Base-by-base conservation (phyloP, 1,139 yeast species). In the Blastobotrys apis region DNA sequence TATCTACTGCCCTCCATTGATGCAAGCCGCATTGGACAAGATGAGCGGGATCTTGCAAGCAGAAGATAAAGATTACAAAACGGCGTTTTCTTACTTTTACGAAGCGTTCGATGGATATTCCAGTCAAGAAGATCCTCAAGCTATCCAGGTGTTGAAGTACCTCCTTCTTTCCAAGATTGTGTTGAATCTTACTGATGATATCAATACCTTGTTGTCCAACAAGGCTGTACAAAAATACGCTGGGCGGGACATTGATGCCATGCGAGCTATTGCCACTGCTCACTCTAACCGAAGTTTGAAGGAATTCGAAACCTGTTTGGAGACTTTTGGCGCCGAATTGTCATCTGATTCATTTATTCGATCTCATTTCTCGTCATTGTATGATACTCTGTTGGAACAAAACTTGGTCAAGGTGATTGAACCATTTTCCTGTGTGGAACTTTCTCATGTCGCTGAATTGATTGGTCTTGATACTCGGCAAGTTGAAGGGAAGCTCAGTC, bases 21-120 rank as follows among this genome's bases (percentile, higher is more conserved):
- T 84, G 57, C 96, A 94, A 67, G 98, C 98, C 1, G 95, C 88
- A 60, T 74, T 94, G 48, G 98, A 94, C 64, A 78, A 88, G 67
- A 92, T 90, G 81, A 82, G 94, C 63, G 99, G 99, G 54, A 81
- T 92, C 47, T 75, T 94, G 53, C 95, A 92, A 67, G 95, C 97
- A 27, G 97, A 94, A 66, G 98, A 94, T 58, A 85, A 85, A 63
- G 99, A 94, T 66, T 94, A 86, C 69, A 85, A 87, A 62, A 94
- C 98, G 5, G 96, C 97, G 8, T 94, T 78, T 60, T 88, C 97
- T 4, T 92, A 92, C 67, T 92, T 92, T 59, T 90, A 80, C 62
- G 98, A 92, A 67, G 83, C 97, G 26, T 88, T 92, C 60, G 98
- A 92, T 66, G 94, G 94, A 29, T 92, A 77, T 67, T 72, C 77